Evolutionary conservation across 345 rosid species (phyloP), one percentile per base, ranked within the genome.

Genomic region (Euphorbia peplus): DNA sequence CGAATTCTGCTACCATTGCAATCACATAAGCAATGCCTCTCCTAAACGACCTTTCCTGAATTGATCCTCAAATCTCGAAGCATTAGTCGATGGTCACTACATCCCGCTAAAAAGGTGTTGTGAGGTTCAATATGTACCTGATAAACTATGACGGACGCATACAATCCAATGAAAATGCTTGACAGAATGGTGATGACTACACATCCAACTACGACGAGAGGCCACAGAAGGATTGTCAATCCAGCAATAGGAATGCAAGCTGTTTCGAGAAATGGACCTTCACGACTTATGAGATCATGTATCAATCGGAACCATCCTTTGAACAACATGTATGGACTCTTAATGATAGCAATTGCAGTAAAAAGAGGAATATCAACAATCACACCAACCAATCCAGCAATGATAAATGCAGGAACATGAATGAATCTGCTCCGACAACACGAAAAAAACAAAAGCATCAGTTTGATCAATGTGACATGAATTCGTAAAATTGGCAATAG

Each of bases 1-100:
- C 96, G 68, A 90, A 93, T 63, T 90, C 96, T 0, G 95, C 92
- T 65, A 90, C 87, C 84, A 90, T 87, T 19, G 98, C 90, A 79
- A 90, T 82, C 82, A 88, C 97, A 86, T 83, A 90, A 56, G 96
- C 90, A 9, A 83, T 67, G 37, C 92, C 98, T 80, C 87, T 86
- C 71, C 76, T 48, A 46, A 88, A 86, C 55, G 97, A 90, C 64
- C 90, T 87, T 74, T 93, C 95, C 93, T 91, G 83, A 71, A 80
- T 46, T 56, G 70, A 80, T 46, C 59, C 81, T 67, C 46, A 37
- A 37, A 66, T 62, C 29, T 13, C 28, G 0, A 55, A 41, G 30
- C 4, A 48, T 68, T 8, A 71, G 55, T 66, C 28, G 67, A 24
- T 12, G 19, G 14, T 30, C 51, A 41, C 22, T 47, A 66, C 12